These are phyloP conservation scores for Aegilops longissima DNA, from an alignment of 176 grass and related monocot species.

Conservation along the genomic window DNA sequence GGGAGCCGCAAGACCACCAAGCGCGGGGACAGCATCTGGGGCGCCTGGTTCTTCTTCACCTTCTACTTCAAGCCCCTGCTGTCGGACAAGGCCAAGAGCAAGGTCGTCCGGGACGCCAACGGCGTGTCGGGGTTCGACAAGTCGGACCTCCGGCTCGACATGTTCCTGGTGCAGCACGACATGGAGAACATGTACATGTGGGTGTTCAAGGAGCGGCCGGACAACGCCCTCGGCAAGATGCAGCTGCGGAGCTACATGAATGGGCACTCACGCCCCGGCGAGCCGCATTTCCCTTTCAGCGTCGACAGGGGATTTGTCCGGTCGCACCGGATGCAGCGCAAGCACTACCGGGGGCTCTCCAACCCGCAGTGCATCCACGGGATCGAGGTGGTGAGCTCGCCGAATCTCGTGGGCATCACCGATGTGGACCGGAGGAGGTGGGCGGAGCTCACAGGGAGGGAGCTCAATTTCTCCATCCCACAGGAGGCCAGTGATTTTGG, in stretches of 20 bases:
- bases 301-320: slow-evolving; percentile 82
- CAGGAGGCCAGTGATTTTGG: slow-evolving; percentile 91
- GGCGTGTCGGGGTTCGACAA: slow-evolving; percentile 69
- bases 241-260: slow-evolving; percentile 99
- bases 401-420: slow-evolving; percentile 59
- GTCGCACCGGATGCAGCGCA: slow-evolving; percentile 97
- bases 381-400: slow-evolving; percentile 75
- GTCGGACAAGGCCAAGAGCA: slow-evolving; percentile 76
- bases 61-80: slow-evolving; percentile 97
- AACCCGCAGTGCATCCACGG: slow-evolving; percentile 98
- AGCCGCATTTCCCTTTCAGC: slow-evolving; percentile 91
- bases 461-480: slow-evolving; percentile 81
- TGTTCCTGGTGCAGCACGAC: slow-evolving; percentile 98
- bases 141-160: slow-evolving; percentile 77
- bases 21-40: slow-evolving; percentile 97
- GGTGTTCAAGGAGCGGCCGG: slow-evolving; percentile 95
- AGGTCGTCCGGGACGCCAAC: slow-evolving; percentile 55
- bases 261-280: slow-evolving; percentile 76
- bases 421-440: slow-evolving; percentile 90
- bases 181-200: slow-evolving; percentile 99
- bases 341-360: slow-evolving; percentile 92
- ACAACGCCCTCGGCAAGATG: slow-evolving; percentile 98
- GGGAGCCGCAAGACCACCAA: slow-evolving; percentile 73
- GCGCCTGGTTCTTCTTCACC: slow-evolving; percentile 99
- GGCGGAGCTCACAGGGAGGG: slow-evolving; percentile 83